Conservation (phyloP, 148 eudicot genomes). For the Bassia scoparia region DNA sequence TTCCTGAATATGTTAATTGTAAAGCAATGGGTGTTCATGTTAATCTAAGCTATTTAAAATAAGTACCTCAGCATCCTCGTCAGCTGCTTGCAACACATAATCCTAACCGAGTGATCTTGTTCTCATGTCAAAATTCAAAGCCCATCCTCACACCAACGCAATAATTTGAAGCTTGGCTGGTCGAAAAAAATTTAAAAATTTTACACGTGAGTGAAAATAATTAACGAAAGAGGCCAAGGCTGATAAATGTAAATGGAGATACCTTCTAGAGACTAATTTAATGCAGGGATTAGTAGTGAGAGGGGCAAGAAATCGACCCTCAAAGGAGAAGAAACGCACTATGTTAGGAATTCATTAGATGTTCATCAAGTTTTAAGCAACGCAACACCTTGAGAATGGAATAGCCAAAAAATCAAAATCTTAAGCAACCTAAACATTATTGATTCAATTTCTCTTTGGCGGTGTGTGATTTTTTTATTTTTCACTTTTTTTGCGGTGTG, state of each 20-base stretch:
- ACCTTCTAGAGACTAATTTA: conserved; percentile 92
- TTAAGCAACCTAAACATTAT: background rate
- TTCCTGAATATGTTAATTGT: background rate
- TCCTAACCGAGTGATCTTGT: conserved; percentile 72
- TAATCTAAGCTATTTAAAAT: background rate
- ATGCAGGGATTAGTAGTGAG: conserved; percentile 80
- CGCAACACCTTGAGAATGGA: background rate
- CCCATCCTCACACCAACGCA: conserved; percentile 96
- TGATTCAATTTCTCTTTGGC: too few species aligned
- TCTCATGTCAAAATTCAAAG: conserved; percentile 96
- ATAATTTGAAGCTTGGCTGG: conserved; percentile 86
- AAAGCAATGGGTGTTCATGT: background rate
- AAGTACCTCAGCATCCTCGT: conserved; percentile 61
- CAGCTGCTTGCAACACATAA: conserved; percentile 58
- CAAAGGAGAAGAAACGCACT: conserved; percentile 13
- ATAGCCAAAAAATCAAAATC: background rate
- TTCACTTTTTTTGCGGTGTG: too few species aligned
- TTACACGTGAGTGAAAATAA: conserved; percentile 4
- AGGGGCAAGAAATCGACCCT: conserved; percentile 91
- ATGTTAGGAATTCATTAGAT: background rate
- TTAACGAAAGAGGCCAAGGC: background rate
- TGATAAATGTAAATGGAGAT: conserved; percentile 13
- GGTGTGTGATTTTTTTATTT: too few species aligned
- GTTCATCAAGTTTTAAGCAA: background rate
- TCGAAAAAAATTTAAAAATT: conserved; percentile 5